These are phyloP conservation scores for Linum tenue DNA, from an alignment of 345 rosid species.

Conservation along the genomic window DNA sequence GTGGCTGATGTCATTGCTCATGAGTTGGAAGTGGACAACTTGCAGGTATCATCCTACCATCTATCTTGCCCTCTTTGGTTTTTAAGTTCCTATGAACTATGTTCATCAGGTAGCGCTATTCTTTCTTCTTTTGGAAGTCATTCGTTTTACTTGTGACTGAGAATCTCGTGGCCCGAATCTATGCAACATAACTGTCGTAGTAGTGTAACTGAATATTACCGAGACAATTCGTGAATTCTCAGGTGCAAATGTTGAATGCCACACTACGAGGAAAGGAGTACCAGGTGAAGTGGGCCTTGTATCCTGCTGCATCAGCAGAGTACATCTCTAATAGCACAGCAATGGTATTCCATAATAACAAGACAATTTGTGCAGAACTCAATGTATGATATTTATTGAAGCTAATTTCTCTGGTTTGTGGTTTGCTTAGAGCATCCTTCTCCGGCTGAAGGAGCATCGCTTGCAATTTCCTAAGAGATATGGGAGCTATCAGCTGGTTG, in stretches of 20 bases:
- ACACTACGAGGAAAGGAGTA: slow-evolving; percentile 12
- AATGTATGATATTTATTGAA: not conserved
- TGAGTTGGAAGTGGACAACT: slow-evolving; percentile 15
- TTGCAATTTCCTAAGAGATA: slow-evolving; percentile 17
- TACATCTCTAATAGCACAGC: slow-evolving; percentile 21
- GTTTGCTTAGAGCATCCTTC: slow-evolving; percentile 44
- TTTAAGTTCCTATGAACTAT: not conserved
- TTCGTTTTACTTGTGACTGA: too few relatives aligned
- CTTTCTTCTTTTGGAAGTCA: too few relatives aligned
- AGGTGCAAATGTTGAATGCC: slow-evolving; percentile 31
- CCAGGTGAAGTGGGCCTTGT: slow-evolving; percentile 21
- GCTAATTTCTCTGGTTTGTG: not conserved
- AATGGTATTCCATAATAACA: slow-evolving; percentile 11
- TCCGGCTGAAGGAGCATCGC: slow-evolving; percentile 29
- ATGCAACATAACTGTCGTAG: not conserved
- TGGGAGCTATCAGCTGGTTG: slow-evolving; percentile 23
- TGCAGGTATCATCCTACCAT: slow-evolving; percentile 13
- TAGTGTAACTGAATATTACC: not conserved
- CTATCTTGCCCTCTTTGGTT: not conserved
- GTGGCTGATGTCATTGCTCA: slow-evolving; percentile 22
- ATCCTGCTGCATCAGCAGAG: slow-evolving; percentile 14
- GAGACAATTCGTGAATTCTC: slow-evolving; percentile 13
- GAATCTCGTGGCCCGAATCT: too few relatives aligned
- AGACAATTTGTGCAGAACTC: not conserved
- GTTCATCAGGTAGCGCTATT: not conserved